Conservation (phyloP, 1,139 yeast genomes). For the Debaryomyces nepalensis region DNA sequence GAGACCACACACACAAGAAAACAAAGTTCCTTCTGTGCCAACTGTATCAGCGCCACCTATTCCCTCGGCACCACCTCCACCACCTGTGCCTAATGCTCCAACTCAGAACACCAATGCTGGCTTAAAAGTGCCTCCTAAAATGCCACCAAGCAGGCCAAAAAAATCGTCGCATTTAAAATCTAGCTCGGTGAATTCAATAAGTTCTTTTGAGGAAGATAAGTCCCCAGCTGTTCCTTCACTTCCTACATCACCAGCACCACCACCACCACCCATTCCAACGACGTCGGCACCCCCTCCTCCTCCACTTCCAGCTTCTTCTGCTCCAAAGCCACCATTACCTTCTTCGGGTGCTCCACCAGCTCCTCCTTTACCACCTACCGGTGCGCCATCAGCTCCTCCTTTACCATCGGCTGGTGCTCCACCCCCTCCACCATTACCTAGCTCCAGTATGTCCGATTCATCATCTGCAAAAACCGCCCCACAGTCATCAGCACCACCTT, state of each 20-base stretch:
- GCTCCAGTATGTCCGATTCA: slow-evolving; percentile 27
- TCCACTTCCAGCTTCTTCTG: slow-evolving; percentile 23
- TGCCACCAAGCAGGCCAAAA: slow-evolving; percentile 37
- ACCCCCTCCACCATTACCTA: slow-evolving; percentile 27
- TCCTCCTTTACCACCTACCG: slow-evolving; percentile 17
- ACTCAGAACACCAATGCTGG: slow-evolving; percentile 23
- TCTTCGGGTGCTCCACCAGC: slow-evolving; percentile 21
- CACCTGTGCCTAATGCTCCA: slow-evolving; percentile 19
- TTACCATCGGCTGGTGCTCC: slow-evolving; percentile 21
- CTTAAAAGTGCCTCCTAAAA: slow-evolving; percentile 32
- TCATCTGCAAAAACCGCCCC: slow-evolving; percentile 22
- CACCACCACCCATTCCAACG: slow-evolving; percentile 15
- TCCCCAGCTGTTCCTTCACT: slow-evolving; percentile 18
- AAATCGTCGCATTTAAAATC: slow-evolving; percentile 38
- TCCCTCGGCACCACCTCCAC: slow-evolving; percentile 26
- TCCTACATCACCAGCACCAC: slow-evolving; percentile 17
- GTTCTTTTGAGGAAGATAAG: slow-evolving; percentile 16
- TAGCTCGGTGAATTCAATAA: slow-evolving; percentile 25
- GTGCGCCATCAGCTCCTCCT: slow-evolving; percentile 18
- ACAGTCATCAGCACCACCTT: slow-evolving; percentile 28
- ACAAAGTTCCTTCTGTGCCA: slow-evolving; percentile 18
- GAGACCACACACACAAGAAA: slow-evolving; percentile 28
- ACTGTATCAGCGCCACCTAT: slow-evolving; percentile 23
- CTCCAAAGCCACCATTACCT: slow-evolving; percentile 27
- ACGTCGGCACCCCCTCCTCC: slow-evolving; percentile 25